Evolutionary conservation across 2,329 filamentous ascomycete genomes (phyloP).

Genomic region (Hypoxylon sp.): DNA sequence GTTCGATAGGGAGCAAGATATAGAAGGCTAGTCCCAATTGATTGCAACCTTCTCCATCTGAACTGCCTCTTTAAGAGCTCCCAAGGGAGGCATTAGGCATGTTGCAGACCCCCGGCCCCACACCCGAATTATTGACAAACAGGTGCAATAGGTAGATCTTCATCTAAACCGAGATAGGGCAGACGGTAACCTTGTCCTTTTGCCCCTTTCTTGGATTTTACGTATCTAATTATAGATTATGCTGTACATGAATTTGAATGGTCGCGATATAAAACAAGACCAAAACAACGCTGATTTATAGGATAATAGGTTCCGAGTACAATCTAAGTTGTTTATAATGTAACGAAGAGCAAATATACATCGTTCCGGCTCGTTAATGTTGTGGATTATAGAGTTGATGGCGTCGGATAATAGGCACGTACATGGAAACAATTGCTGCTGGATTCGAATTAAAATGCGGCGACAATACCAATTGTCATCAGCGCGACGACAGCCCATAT

Average conservation of each 20-base stretch:
- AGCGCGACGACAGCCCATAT: constrained; percentile 35
- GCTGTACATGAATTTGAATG: neutral
- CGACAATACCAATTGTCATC: constrained; percentile 30
- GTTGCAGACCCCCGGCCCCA: constrained; percentile 27
- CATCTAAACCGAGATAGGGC: constrained; percentile 14
- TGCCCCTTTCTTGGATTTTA: neutral
- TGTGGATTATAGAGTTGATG: neutral
- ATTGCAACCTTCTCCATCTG: constrained; percentile 39
- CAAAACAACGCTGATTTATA: neutral
- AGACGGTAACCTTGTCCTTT: neutral
- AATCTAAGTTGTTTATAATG: neutral
- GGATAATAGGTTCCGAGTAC: neutral
- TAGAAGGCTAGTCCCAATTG: constrained; percentile 31
- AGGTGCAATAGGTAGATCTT: constrained; percentile 20
- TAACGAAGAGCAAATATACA: neutral
- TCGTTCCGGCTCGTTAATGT: neutral
- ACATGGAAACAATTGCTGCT: neutral
- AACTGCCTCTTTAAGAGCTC: constrained; percentile 36
- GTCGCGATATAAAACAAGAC: too few relatives aligned
- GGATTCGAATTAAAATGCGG: constrained; percentile 24
- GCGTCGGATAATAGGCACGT: neutral
- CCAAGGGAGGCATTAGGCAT: constrained; percentile 25
- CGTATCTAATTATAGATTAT: constrained; percentile 13
- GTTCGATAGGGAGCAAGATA: constrained; percentile 1
- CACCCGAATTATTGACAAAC: constrained; percentile 18